Conservation (phyloP, 192 early-diverging fungal genomes). For the Haplosporangium gracile region DNA sequence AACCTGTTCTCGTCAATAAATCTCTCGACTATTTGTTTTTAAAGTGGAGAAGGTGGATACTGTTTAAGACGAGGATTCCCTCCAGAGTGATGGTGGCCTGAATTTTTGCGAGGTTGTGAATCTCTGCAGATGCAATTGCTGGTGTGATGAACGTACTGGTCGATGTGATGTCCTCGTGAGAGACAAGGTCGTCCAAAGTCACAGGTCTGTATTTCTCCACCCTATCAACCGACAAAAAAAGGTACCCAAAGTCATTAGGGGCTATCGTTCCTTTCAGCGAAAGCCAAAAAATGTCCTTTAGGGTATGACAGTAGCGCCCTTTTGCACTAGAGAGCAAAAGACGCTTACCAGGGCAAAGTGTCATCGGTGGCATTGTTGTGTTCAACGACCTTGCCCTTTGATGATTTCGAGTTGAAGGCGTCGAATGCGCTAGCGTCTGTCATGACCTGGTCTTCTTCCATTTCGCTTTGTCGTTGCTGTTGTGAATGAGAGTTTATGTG, state of each 20-base stretch:
- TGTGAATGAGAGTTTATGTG: neutral
- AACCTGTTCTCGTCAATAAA: conserved; percentile 94
- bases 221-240: conserved; percentile 62
- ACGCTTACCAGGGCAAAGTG: conserved; percentile 47
- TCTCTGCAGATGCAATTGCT: neutral
- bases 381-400: conserved; percentile 34
- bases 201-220: conserved; percentile 97
- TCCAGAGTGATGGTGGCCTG: neutral
- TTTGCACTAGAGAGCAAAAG: no score
- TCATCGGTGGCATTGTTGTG: conserved; percentile 25
- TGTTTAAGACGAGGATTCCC: neutral
- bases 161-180: conserved; percentile 91
- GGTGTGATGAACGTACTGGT: conserved; percentile 71
- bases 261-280: neutral
- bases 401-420: conserved; percentile 16
- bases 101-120: neutral
- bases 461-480: neutral
- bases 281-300: no score
- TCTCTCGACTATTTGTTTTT: conserved; percentile 68
- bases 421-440: conserved; percentile 41
- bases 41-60: neutral
- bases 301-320: no score
- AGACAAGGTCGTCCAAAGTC: conserved; percentile 92
- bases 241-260: neutral
- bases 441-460: conserved; percentile 56